Percentiles rank a stretch among this genome's conserved stretches.
Evolutionary conservation across 257 asterid species (phyloP).

Genomic region (Capsicum rhomboideum): DNA sequence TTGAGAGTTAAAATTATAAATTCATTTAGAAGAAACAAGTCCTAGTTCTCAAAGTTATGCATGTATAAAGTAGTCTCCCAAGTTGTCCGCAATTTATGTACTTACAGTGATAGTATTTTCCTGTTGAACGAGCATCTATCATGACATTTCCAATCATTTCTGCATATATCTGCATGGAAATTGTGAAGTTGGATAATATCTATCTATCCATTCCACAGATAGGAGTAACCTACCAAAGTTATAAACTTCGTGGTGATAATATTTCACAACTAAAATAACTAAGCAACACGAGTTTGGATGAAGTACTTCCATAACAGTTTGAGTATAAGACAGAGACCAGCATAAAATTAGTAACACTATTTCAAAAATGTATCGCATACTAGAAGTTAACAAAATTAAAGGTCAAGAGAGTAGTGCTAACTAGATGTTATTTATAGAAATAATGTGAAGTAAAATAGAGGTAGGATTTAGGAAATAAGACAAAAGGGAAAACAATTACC

Average conservation of each 20-base stretch:
- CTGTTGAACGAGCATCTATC: slow-evolving; percentile 98
- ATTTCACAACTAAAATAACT: not conserved
- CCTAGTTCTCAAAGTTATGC: not conserved
- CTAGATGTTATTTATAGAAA: not conserved
- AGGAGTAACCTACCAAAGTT: not conserved
- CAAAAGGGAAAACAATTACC: slow-evolving; percentile 31
- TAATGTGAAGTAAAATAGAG: not conserved
- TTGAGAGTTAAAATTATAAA: not conserved
- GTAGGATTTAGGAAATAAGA: not conserved
- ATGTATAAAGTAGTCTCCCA: not conserved
- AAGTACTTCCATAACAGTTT: not conserved
- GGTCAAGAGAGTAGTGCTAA: not conserved
- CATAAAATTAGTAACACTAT: not conserved
- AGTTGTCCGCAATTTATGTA: not conserved
- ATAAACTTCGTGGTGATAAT: not conserved
- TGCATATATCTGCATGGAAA: slow-evolving; percentile 69
- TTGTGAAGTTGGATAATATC: not conserved
- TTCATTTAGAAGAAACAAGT: not conserved
- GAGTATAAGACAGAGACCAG: not conserved
- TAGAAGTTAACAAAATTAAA: not conserved
- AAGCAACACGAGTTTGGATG: not conserved
- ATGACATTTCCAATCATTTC: slow-evolving; percentile 91
- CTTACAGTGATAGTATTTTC: slow-evolving; percentile 98
- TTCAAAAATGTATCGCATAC: not conserved
- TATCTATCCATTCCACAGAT: not conserved